Base-by-base conservation (phyloP, 164 flowering plant genomes). In the Dillenia suffruticosa region DNA sequence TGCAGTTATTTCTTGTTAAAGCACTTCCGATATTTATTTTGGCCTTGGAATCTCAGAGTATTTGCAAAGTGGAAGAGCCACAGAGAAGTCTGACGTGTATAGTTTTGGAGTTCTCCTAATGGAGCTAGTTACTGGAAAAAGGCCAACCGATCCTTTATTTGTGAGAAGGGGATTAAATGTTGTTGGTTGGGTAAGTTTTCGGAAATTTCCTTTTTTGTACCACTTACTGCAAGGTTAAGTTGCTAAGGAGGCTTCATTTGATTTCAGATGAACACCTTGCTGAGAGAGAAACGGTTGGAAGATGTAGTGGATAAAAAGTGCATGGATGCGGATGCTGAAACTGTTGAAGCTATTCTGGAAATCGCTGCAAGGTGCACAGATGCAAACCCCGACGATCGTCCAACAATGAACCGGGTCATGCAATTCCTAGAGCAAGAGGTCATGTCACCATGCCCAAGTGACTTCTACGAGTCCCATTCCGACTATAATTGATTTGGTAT, bases 61-160 rank as follows among this genome's bases (percentile, higher is more conserved):
- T 73, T 79, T 91, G 61, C 93, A 91, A 64, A 92, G 92, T 64
- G 99, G 99, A 24, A 81, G 81, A 68, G 99, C 94, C 16, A 92
- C 97, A 5, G 94, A 84, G 72, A 95, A 92, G 68, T 82, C 97
- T 0, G 97, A 95, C 68, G 92, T 95, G 1, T 95, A 92, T 62
- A 95, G 99, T 82, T 95, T 85, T 71, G 99, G 99, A 26, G 97
- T 95, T 57, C 90, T 95, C 10, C 63, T 95, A 69, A 74, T 95
- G 24, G 99, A 95, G 79, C 88, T 95, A 43, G 86, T 95, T 10
- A 95, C 96, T n/a, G 99, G 99, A 43, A 95, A 84, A 75, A 83
- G 97, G 64, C 99, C 97, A 2, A 90, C 97, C 7, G 96, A 95
- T 83, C 86, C 94, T 55, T 65, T 81, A 19, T 92, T 92, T 65